phyloP scores from a whole-genome alignment of 202 grass and related monocot genomes.

The Brachypodium distachyon region DNA sequence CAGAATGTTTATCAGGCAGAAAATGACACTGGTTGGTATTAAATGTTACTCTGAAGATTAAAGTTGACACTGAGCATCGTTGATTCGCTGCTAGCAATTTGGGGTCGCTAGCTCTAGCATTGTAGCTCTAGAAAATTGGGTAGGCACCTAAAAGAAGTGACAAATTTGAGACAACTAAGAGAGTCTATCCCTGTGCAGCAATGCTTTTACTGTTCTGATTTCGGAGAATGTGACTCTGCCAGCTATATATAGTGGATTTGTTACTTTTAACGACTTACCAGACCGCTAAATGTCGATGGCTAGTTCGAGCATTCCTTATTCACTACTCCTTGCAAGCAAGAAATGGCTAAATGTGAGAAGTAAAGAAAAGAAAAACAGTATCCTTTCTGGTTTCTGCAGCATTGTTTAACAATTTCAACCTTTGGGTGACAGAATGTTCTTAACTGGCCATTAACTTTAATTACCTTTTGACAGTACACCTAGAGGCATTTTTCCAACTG shows the following conservation, averaged over 20 bases:
- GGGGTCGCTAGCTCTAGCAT: background rate
- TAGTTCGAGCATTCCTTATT: constrained; percentile 8
- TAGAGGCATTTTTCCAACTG: constrained; percentile 9
- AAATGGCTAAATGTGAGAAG: constrained; percentile 4
- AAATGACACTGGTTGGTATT: background rate
- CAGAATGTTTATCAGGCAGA: constrained; percentile 6
- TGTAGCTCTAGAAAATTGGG: background rate
- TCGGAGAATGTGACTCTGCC: constrained; percentile 26
- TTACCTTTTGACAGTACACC: constrained; percentile 32
- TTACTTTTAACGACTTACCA: constrained; percentile 2
- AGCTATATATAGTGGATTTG: background rate
- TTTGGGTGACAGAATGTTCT: constrained; percentile 43
- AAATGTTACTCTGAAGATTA: background rate
- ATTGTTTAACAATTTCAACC: constrained; percentile 29
- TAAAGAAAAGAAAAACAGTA: background rate
- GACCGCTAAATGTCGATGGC: background rate
- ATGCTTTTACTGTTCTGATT: constrained; percentile 27
- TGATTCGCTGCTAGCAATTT: background rate
- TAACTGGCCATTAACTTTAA: constrained; percentile 20
- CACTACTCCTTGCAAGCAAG: background rate
- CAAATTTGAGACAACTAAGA: constrained; percentile 21
- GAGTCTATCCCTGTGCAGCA: background rate
- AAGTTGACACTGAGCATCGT: background rate
- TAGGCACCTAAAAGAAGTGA: constrained; percentile 18
- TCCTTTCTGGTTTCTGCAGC: constrained; percentile 2